Base-by-base conservation (phyloP, 352 stramenopile species). In the Pythium myriotylum region DNA sequence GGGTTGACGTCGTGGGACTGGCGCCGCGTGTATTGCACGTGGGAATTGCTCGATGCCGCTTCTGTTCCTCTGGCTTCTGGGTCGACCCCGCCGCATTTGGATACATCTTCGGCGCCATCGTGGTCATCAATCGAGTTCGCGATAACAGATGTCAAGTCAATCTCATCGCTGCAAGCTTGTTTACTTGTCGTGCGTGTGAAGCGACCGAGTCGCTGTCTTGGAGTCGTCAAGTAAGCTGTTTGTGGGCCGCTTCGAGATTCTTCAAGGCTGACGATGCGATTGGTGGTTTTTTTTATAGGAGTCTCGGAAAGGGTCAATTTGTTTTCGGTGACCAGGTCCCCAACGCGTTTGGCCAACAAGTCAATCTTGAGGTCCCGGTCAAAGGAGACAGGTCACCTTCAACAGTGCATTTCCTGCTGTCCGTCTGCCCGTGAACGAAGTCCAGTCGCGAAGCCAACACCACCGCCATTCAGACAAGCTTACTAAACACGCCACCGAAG, bases 171-270 rank as follows among this genome's bases (percentile, higher is more conserved):
- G 6, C 47, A 52, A 52, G 35, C 46, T 52, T 62, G 60, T 12
- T 20, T 3, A 2, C 60, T 68, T 13, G 1, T 26, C 1, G 39
- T 62, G 1, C 37, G 42, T 0, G 27, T 68, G 9, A 62, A 68
- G 47, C 33, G 60, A 14, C 41, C 60, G 4, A 68, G 60, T 29
- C 60, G 60, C 12, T 58, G 51, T 29, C 52, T 67, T 1, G 60
- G 60, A 19, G 57, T 45, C 1, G 22, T 68, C 37, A 68, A 62
- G 60, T 62, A 39, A 1, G 58, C 59, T 16, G 6, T 32, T 23
- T 26, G 37, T 57, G 2, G 3, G 8, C 5, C 50, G 47, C 35
- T 13, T 12, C 12, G 35, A 57, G 13, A n/a, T n/a, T n/a, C n/a
- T n/a, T n/a, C n/a, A n/a, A n/a, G n/a, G n/a, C n/a, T n/a, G n/a